Evolutionary conservation across 768 basidiomycete species (phyloP).

Genomic region (Xerocomellus amylosporus): DNA sequence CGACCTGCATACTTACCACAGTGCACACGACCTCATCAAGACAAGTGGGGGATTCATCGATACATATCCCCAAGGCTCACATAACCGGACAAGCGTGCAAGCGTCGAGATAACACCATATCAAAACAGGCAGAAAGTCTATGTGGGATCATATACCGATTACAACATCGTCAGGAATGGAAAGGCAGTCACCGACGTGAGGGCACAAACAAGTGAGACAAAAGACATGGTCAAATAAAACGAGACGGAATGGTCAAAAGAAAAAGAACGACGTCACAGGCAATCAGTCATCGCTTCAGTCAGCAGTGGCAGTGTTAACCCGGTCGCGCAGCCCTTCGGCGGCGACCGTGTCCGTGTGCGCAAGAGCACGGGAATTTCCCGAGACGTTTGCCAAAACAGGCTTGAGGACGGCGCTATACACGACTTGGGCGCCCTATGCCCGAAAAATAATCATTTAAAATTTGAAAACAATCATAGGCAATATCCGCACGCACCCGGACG

Average conservation of each 20-base stretch:
- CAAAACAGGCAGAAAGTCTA: conserved; percentile 17
- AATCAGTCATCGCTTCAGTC: conserved; percentile 24
- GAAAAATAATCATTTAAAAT: neutral
- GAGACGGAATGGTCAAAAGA: neutral
- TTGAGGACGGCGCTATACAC: conserved; percentile 76
- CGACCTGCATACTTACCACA: no score
- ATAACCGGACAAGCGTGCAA: neutral
- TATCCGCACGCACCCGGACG: conserved; percentile 62
- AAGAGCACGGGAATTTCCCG: conserved; percentile 40
- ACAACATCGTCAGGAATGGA: conserved; percentile 19
- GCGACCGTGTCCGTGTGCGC: conserved; percentile 51
- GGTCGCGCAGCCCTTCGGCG: conserved; percentile 46
- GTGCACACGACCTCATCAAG: neutral
- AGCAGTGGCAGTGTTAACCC: conserved; percentile 39
- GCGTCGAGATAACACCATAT: conserved; percentile 5
- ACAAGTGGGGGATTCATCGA: neutral
- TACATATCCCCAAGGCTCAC: neutral
- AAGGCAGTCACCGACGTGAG: conserved; percentile 14
- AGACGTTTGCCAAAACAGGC: conserved; percentile 71
- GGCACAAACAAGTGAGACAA: neutral
- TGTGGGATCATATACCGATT: conserved; percentile 21
- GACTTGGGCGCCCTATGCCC: conserved; percentile 75
- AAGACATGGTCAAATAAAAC: neutral
- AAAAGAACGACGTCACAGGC: neutral
- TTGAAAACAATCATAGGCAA: neutral